Base-by-base conservation (phyloP, 164 flowering plant genomes). In the Malania oleifera region DNA sequence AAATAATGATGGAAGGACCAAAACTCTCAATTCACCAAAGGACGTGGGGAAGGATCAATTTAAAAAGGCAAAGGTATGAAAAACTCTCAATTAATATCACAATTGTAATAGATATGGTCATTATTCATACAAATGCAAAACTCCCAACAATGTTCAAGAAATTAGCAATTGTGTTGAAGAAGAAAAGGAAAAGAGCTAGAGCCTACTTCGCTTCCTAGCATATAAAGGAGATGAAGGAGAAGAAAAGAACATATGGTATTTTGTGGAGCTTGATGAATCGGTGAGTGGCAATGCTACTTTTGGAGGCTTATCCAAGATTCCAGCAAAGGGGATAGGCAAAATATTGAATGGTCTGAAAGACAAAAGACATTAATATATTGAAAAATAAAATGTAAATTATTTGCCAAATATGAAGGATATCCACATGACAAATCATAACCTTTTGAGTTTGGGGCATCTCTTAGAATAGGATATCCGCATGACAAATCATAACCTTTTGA, bases 21-120 rank as follows among this genome's bases (percentile, higher is more conserved):
- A 48, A 14, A 44, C 5, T 29, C 31, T 9, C n/a, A n/a, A n/a
- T n/a, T n/a, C n/a, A 17, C 54, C 53, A 61, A 46, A 63, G 67
- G 57, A 0, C 54, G 59, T 54, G 59, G 68, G 31, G 52, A 57
- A 40, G 61, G 52, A n/a, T n/a, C 14, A 63, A 34, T 45, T n/a
- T n/a, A n/a, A 1, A 0, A 23, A 37, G n/a, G 3, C n/a, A 23
- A 15, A 63, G 58, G 40, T 68, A 57, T 65, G 65, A 67, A 4
- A 74, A 64, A 40, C n/a, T 60, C 66, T 10, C 22, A 60, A 41
- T 20, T 75, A 63, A 49, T 69, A 69, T 43, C 63, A 61, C 49
- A 52, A 48, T 22, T 71, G 64, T 38, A 47, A 66, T 0, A 62
- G 52, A 18, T 52, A 13, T 62, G 55, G 67, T 1, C 71, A 72